Evolutionary conservation across 2,329 filamentous ascomycete species (phyloP).

Genomic region (Colletotrichum tanaceti): DNA sequence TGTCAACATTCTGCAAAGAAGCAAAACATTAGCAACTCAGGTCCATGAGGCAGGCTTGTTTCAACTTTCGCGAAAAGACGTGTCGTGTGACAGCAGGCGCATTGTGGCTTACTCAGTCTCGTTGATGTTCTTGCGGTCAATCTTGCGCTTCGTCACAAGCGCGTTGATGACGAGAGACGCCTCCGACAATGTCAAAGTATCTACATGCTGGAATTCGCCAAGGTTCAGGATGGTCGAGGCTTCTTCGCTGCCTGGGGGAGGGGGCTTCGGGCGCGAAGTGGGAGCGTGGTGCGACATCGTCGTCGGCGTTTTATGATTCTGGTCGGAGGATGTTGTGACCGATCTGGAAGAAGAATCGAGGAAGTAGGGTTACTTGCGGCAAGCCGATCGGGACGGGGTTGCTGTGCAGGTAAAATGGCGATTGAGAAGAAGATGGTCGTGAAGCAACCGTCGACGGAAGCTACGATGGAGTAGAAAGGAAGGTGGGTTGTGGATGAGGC

Average conservation of each 20-base stretch:
- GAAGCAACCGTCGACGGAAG: conserved; percentile 5
- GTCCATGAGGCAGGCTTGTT: neutral
- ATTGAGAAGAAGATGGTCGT: neutral
- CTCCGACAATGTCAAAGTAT: conserved; percentile 92
- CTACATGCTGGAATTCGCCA: conserved; percentile 92
- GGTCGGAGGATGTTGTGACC: neutral
- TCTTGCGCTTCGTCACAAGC: conserved; percentile 82
- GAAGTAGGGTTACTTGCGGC: neutral
- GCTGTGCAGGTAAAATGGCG: neutral
- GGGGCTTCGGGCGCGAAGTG: conserved; percentile 75
- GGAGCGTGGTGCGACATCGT: conserved; percentile 40
- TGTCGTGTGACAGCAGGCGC: conserved; percentile 6
- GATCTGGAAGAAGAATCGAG: neutral
- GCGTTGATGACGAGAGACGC: conserved; percentile 92
- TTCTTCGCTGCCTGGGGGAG: conserved; percentile 84
- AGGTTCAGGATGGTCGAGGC: conserved; percentile 84
- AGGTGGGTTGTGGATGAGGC: conserved; percentile 29
- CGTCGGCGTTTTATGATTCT: neutral
- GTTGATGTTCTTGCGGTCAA: conserved; percentile 83
- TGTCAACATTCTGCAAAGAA: conserved; percentile 72
- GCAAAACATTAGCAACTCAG: neutral
- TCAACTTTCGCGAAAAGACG: neutral
- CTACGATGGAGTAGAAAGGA: neutral
- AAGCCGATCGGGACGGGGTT: neutral
- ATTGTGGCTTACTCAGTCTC: conserved; percentile 74